These are phyloP conservation scores for Paramecium pentaurelia DNA, from an alignment of 73 alveolate genomes.

Conservation along the genomic window DNA sequence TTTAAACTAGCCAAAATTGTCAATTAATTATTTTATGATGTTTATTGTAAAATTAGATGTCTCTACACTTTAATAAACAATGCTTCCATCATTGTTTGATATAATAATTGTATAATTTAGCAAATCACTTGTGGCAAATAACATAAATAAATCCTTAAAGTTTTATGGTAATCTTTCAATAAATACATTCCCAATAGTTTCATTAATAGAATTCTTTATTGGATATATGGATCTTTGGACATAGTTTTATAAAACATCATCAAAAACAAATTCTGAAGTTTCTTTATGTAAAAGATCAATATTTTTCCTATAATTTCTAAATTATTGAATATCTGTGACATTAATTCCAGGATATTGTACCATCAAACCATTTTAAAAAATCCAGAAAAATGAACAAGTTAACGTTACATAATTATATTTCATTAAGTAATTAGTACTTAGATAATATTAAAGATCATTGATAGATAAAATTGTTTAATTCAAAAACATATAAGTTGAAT, in stretches of 20 bases:
- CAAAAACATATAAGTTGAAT: neutral
- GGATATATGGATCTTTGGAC: neutral
- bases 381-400: neutral
- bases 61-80: neutral
- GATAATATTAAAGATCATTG: neutral
- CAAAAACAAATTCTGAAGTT: neutral
- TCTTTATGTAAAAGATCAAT: neutral
- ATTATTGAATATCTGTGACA: slow-evolving; percentile 11
- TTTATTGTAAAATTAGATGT: neutral
- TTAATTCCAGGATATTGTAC: slow-evolving; percentile 17
- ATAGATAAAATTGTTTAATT: neutral
- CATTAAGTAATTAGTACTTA: slow-evolving; percentile 14
- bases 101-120: neutral
- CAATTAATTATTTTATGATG: neutral
- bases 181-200: neutral
- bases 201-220: neutral
- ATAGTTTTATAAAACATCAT: neutral
- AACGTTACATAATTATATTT: slow-evolving; percentile 25
- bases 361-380: slow-evolving; percentile 15
- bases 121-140: neutral
- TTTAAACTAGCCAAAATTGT: neutral
- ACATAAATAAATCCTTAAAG: neutral
- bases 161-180: neutral
- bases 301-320: neutral
- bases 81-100: neutral